Conservation (phyloP, 2,329 filamentous ascomycete species). For the Periglandula ipomoeae region DNA sequence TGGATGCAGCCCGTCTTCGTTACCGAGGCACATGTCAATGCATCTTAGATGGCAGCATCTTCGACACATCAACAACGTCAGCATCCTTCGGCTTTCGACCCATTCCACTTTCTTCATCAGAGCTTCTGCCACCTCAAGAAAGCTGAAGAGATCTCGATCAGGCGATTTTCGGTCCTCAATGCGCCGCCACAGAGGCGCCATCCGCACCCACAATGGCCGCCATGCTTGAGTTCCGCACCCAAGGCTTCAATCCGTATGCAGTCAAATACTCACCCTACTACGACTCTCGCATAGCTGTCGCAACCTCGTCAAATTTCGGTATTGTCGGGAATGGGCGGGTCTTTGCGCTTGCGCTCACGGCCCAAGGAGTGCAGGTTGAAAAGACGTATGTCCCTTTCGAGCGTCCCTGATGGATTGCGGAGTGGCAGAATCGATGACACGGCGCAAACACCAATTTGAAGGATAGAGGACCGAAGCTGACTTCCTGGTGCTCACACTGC, state of each 20-base stretch:
- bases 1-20: not conserved
- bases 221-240: constrained; percentile 92
- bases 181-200: constrained; percentile 11
- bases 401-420: no score
- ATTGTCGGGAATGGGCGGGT: constrained; percentile 92
- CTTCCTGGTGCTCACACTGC: not conserved
- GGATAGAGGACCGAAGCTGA: not conserved
- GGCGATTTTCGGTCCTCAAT: constrained; percentile 8
- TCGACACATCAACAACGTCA: not conserved
- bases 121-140: not conserved
- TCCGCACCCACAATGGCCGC: constrained; percentile 29
- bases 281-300: constrained; percentile 86
- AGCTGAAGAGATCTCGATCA: not conserved
- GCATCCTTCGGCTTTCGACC: no score
- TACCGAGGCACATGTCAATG: constrained; percentile 11
- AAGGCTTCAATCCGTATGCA: constrained; percentile 91
- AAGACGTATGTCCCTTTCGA: constrained; percentile 52
- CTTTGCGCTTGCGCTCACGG: constrained; percentile 74
- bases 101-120: not conserved
- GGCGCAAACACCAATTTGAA: not conserved
- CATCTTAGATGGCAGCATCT: constrained; percentile 2
- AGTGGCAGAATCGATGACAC: no score
- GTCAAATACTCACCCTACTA: constrained; percentile 99
- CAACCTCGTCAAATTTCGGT: constrained; percentile 88
- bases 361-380: constrained; percentile 73